These are phyloP conservation scores for Whalleya microplaca DNA, from an alignment of 2,329 filamentous ascomycete genomes.

Conservation along the genomic window DNA sequence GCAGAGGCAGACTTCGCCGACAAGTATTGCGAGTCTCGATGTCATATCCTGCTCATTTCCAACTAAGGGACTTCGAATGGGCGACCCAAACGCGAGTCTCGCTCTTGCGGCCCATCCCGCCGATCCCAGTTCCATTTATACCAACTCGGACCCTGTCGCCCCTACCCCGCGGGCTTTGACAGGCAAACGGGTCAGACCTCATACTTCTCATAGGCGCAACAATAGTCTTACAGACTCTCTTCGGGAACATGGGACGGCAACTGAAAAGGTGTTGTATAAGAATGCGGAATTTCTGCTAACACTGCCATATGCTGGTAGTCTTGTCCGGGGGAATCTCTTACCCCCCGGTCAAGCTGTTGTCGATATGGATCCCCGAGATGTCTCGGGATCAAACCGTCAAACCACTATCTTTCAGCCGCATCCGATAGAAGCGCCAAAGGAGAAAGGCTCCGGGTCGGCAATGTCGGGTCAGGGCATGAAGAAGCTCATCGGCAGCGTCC, in stretches of 20 bases:
- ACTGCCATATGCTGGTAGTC: constrained; percentile 74
- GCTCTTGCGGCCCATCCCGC: constrained; percentile 60
- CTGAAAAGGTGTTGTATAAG: constrained; percentile 55
- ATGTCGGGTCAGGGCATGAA: constrained; percentile 78
- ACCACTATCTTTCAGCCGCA: constrained; percentile 57
- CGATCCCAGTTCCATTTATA: constrained; percentile 53
- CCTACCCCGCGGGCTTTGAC: constrained; percentile 61
- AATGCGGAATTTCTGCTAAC: constrained; percentile 63
- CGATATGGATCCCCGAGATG: constrained; percentile 61
- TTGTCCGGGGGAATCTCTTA: constrained; percentile 84
- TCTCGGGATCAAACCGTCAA: constrained; percentile 51
- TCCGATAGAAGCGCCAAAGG: constrained; percentile 39
- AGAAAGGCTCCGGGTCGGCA: constrained; percentile 55
- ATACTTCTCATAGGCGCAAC: constrained; percentile 75
- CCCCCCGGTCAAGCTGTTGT: constrained; percentile 84
- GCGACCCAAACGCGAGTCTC: constrained; percentile 45
- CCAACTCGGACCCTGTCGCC: constrained; percentile 55
- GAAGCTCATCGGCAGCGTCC: constrained; percentile 83
- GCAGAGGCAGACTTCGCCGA: constrained; percentile 53
- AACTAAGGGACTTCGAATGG: constrained; percentile 50
- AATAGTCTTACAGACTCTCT: constrained; percentile 87
- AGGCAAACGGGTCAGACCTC: constrained; percentile 62
- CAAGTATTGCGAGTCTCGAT: constrained; percentile 62
- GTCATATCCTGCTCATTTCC: constrained; percentile 68
- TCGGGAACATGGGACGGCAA: constrained; percentile 62